These are phyloP conservation scores for Sanghuangporus baumii DNA, from an alignment of 1,284 basidiomycete species.

Conservation along the genomic window DNA sequence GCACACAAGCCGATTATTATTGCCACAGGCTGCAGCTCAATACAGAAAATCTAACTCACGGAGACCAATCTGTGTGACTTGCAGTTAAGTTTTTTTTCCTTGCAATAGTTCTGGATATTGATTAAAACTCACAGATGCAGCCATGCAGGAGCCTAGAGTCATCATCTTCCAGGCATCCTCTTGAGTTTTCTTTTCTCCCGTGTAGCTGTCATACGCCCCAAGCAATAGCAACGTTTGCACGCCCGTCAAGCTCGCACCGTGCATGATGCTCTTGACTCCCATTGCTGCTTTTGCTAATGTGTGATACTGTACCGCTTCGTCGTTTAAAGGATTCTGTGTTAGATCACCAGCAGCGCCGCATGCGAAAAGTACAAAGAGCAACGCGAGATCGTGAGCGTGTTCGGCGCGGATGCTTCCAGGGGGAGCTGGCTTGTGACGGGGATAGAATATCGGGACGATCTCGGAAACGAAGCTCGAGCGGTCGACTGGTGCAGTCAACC, in stretches of 20 bases:
- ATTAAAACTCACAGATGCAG: slow-evolving; percentile 16
- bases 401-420: neutral
- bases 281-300: slow-evolving; percentile 18
- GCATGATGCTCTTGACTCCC: slow-evolving; percentile 14
- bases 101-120: slow-evolving; percentile 1
- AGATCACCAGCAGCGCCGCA: slow-evolving; percentile 18
- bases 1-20: no score
- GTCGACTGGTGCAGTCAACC: slow-evolving; percentile 14
- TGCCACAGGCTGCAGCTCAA: neutral
- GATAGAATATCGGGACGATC: slow-evolving; percentile 17
- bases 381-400: slow-evolving; percentile 17
- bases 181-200: neutral
- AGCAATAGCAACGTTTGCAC: slow-evolving; percentile 17
- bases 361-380: slow-evolving; percentile 19
- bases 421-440: neutral
- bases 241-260: slow-evolving; percentile 15
- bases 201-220: slow-evolving; percentile 9
- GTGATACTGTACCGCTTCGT: slow-evolving; percentile 16
- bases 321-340: slow-evolving; percentile 15
- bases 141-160: slow-evolving; percentile 11
- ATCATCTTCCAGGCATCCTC: slow-evolving; percentile 17
- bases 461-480: slow-evolving; percentile 16
- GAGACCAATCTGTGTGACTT: slow-evolving; percentile 18
- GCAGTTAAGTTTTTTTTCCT: neutral
- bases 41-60: slow-evolving; percentile 9